Evolutionary conservation across 2,329 filamentous ascomycete species (phyloP), one percentile per base, ranked within the genome.

Genomic region (Venturia asperata): DNA sequence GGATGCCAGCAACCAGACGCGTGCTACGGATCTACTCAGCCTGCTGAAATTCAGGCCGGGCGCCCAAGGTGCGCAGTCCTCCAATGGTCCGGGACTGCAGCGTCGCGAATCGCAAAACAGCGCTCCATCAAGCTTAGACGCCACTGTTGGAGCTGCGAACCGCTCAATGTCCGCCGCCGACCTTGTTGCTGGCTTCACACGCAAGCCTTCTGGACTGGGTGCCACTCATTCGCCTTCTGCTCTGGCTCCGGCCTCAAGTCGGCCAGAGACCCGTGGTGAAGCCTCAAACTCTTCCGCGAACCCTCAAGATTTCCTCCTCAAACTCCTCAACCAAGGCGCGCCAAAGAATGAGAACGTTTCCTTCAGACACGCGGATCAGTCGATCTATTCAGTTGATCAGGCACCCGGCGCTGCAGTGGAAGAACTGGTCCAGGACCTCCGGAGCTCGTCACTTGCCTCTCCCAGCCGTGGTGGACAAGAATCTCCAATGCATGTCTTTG

Each of bases 261-360:
- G 70, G 63, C 69, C 71, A 24, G 67, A 69, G 61, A 49, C 67
- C 64, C 30, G 68, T 56, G 66, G 68, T 56, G 62, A 55, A 60
- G 67, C 72, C 45, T 69, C 72, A 17, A 69, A 70, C 21, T 68
- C 74, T 45, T 68, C 74, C 60, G 82, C 85, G 60, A 88, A 91
- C 74, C 90, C 92, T 5, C 90, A 95, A 75, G 87, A 93, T 68
- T 90, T 94, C 72, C 81, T 99, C 61, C 85, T 97, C 68, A 89
- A 91, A 70, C 81, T 97, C 66, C 83, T 99, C 68, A 94, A 92
- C 72, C 87, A 89, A 61, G 87, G 89, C 63, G 92, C 77, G n/a
- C 43, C 62, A 39, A 62, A 65, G 42, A 27, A 49, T 17, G 62
- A 63, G 45, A 58, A 37, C 17, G 1, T 37, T 6, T 63, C 47